phyloP scores from a whole-genome alignment of 352 stramenopile species.

The Phytophthora megakarya region DNA sequence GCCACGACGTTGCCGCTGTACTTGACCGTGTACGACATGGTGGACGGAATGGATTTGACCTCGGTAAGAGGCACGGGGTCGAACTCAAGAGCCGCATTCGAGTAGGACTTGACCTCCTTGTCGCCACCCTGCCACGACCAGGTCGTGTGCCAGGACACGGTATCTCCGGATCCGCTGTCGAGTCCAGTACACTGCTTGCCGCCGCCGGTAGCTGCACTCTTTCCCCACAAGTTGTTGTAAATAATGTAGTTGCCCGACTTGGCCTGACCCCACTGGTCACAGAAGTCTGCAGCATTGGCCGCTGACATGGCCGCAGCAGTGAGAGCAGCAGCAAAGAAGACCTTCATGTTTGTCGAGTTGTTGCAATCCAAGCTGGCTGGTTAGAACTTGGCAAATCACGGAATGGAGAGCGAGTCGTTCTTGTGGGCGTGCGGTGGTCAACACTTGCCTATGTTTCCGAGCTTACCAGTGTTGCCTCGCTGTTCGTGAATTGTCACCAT shows the following conservation, averaged over 20 bases:
- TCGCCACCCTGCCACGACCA: conserved; percentile 43
- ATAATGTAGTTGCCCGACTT: conserved; percentile 48
- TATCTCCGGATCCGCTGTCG: conserved; percentile 34
- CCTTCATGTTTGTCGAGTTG: conserved; percentile 35
- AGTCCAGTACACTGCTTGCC: conserved; percentile 52
- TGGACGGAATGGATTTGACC: conserved; percentile 48
- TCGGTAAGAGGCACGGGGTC: conserved; percentile 37
- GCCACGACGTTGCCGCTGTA: conserved; percentile 40
- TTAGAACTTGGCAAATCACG: conserved; percentile 21
- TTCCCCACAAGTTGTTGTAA: conserved; percentile 57
- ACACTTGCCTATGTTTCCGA: conserved; percentile 11
- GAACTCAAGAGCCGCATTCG: conserved; percentile 50
- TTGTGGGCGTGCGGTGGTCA: conserved; percentile 13
- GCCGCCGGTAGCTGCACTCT: conserved; percentile 18
- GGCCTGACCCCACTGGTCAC: conserved; percentile 44
- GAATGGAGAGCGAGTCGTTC: conserved; percentile 13
- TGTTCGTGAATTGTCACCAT: conserved; percentile 14
- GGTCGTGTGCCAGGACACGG: conserved; percentile 45
- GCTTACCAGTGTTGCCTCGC: background rate
- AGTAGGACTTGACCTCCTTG: conserved; percentile 49
- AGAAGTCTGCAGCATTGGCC: conserved; percentile 29
- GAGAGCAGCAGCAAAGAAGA: conserved; percentile 32
- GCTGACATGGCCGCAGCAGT: conserved; percentile 21
- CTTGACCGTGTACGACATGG: conserved; percentile 44
- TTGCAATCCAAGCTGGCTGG: conserved; percentile 7